phyloP scores from a whole-genome alignment of 139 green algal genomes.

The Astrephomene gubernaculifera region DNA sequence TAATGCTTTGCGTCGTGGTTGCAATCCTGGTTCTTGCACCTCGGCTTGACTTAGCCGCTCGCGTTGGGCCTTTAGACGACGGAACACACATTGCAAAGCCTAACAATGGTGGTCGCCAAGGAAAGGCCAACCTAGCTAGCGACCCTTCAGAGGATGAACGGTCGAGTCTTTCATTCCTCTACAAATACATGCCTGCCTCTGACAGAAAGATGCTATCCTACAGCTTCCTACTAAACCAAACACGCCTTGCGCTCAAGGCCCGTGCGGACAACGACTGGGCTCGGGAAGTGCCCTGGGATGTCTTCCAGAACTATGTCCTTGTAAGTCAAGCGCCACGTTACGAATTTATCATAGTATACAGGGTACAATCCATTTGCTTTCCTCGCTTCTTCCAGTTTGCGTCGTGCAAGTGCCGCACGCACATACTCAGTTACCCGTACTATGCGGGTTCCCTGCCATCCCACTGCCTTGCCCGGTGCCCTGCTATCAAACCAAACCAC shows the following conservation, averaged over 20 bases:
- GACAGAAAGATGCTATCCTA: background rate
- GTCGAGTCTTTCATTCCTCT: background rate
- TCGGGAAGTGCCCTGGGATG: conserved; percentile 43
- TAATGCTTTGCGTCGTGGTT: too few species aligned
- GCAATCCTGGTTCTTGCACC: too few species aligned
- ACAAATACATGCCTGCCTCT: background rate
- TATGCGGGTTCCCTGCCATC: background rate
- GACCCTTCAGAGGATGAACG: background rate
- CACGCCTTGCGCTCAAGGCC: conserved; percentile 36
- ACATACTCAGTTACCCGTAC: background rate
- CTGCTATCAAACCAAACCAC: background rate
- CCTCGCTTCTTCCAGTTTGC: background rate
- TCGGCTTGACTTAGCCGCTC: too few species aligned
- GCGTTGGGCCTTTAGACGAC: too few species aligned
- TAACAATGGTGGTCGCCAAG: too few species aligned
- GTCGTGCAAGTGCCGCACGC: background rate
- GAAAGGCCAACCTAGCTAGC: too few species aligned
- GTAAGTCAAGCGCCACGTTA: background rate
- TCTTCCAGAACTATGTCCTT: conserved; percentile 63
- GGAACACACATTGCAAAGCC: too few species aligned
- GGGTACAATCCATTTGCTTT: background rate
- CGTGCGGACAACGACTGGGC: conserved; percentile 45
- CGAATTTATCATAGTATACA: background rate
- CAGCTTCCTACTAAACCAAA: background rate
- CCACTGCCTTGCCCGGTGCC: too few species aligned